Evolutionary conservation across 2,329 filamentous ascomycete species (phyloP), one percentile per base, ranked within the genome.

Genomic region (Basipetospora chlamydospora): DNA sequence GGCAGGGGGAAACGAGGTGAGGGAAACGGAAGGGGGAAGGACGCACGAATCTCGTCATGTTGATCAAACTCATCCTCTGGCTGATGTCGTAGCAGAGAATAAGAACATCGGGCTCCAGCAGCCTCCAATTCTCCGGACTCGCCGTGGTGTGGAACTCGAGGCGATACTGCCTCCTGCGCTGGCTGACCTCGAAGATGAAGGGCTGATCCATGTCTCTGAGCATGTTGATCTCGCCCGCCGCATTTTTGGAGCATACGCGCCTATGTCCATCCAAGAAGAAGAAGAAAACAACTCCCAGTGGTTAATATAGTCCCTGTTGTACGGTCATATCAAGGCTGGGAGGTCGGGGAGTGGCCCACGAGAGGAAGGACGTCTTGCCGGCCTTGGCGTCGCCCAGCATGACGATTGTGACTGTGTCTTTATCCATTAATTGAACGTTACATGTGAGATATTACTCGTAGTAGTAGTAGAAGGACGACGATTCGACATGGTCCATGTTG

Each of bases 51-150:
- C 63, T 56, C 49, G 71, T 63, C 58, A 74, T 61, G 47, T 74
- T 71, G 45, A 73, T 64, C 37, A 77, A 60, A 45, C 63, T 73
- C 29, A 67, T 49, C 28, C 73, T 61, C 42, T 68, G 66, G 51
- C 66, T 70, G 46, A 77, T 73, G 47, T 76, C 72, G 47, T 70
- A 77, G 53, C 73, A 77, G 40, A 77, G 54, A 20, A 76, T 55
- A 35, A 76, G 55, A 21, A 77, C 55, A 49, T 77, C 66, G 0
- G 73, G 73, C 11, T 61, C 60, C 13, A 76, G 55, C n/a, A 67
- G 55, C 32, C 58, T 64, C 73, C 73, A 78, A 47, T 63, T 68
- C 17, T 70, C 64, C 4, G 73, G 70, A 45, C 61, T 63, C 7
- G 66, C 63, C 1, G 72, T 76, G 48, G 77, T 73, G 43, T 64